phyloP scores from a whole-genome alignment of 2,329 filamentous ascomycete genomes.

The Aspergillus sp. region DNA sequence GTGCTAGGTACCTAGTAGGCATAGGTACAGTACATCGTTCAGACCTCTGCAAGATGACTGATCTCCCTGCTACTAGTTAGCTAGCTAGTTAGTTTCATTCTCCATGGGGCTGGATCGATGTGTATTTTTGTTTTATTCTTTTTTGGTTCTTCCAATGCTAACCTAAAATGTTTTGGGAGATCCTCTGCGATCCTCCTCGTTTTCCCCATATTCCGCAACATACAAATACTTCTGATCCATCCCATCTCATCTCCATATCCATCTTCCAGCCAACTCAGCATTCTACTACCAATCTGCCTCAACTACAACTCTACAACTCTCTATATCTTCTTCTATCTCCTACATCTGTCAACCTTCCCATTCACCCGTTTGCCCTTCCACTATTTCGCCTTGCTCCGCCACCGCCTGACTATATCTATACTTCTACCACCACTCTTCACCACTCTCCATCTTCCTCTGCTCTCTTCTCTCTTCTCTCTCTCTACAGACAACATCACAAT shows the following conservation, averaged over 20 bases:
- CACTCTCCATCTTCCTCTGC: constrained; percentile 2
- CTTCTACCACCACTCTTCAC: not conserved
- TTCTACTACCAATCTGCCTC: not conserved
- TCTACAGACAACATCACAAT: constrained; percentile 12
- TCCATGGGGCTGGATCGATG: not conserved
- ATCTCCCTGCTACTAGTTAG: constrained; percentile 10
- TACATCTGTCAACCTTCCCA: not conserved
- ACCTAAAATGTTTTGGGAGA: not conserved
- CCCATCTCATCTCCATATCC: not conserved
- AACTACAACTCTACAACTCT: too few relatives aligned
- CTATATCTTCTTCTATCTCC: not conserved
- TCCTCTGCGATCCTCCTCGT: not conserved
- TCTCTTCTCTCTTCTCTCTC: not conserved
- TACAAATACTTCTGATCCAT: constrained; percentile 1
- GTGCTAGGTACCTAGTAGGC: not conserved
- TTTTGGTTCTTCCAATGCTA: not conserved
- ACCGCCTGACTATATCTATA: constrained; percentile 4
- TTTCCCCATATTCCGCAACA: constrained; percentile 1
- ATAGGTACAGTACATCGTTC: not conserved
- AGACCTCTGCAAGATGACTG: constrained; percentile 14
- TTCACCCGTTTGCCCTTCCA: constrained; percentile 4
- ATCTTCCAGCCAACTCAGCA: too few relatives aligned
- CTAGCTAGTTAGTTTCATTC: constrained; percentile 9
- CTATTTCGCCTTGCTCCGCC: constrained; percentile 17
- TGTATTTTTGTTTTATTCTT: not conserved